Percentiles rank a stretch among this genome's conserved stretches.
Evolutionary conservation across 2,329 filamentous ascomycete genomes (phyloP).

Genomic region (Pseudogymnoascus sp.): DNA sequence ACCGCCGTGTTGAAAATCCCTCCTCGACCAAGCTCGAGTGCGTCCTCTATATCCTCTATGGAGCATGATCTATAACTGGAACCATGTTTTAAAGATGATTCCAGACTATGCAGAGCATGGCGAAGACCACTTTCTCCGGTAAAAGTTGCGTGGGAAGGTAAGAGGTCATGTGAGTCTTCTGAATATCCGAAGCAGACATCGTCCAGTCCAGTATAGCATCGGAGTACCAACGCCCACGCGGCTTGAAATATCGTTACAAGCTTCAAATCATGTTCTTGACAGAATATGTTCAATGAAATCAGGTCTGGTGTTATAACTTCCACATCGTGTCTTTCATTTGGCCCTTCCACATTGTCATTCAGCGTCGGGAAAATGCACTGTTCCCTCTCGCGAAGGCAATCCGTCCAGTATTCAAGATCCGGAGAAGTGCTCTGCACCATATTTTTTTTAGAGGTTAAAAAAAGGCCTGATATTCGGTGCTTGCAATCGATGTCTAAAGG

Average conservation of each 20-base stretch:
- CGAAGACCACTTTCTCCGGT: background rate
- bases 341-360: background rate
- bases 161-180: background rate
- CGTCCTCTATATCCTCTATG: constrained; percentile 12
- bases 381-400: background rate
- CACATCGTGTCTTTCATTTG: background rate
- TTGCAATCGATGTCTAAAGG: background rate
- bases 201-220: constrained; percentile 38
- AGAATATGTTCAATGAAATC: background rate
- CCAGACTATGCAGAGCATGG: background rate
- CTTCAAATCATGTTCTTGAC: background rate
- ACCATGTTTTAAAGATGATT: background rate
- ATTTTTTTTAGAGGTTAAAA: background rate
- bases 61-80: background rate
- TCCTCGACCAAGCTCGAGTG: background rate
- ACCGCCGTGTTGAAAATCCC: background rate
- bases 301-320: background rate
- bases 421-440: background rate
- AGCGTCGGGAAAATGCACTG: background rate
- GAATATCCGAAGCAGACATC: constrained; percentile 44
- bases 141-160: background rate
- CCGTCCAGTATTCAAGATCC: background rate
- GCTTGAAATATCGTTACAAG: constrained; percentile 36
- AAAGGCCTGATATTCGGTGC: background rate
- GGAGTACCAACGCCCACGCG: constrained; percentile 44